These are phyloP conservation scores for Mucor irregularis DNA, from an alignment of 371 early-diverging fungal genomes.

Conservation along the genomic window DNA sequence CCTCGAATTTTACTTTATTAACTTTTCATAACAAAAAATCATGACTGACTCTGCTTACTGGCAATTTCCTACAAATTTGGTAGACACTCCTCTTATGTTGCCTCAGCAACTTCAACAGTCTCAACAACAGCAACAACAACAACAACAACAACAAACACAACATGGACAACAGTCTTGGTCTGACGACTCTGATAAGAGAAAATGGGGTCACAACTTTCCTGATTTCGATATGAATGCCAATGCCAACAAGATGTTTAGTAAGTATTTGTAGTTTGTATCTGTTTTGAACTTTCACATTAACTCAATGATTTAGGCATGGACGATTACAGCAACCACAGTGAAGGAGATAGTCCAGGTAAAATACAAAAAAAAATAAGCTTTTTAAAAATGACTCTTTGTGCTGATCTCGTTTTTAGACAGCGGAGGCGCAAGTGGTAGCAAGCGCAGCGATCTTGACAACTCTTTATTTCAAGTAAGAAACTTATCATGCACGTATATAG, in stretches of 20 bases:
- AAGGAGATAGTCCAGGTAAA: slow-evolving; percentile 26
- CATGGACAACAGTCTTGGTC: slow-evolving; percentile 6
- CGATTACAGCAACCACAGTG: slow-evolving; percentile 16
- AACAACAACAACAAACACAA: background rate
- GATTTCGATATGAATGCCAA: slow-evolving; percentile 7
- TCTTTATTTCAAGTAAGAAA: slow-evolving; percentile 2
- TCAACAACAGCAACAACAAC: background rate
- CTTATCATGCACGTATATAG: background rate
- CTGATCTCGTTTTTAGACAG: slow-evolving; percentile 1
- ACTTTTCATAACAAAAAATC: background rate
- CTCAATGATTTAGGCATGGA: slow-evolving; percentile 8
- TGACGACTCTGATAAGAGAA: slow-evolving; percentile 3
- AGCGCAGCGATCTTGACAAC: slow-evolving; percentile 6
- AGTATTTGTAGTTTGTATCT: background rate
- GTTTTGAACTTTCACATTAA: background rate
- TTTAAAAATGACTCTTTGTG: background rate
- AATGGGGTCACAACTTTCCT: slow-evolving; percentile 11
- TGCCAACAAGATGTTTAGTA: slow-evolving; percentile 9
- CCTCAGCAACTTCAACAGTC: background rate
- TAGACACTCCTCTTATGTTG: background rate
- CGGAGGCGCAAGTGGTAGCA: slow-evolving; percentile 2
- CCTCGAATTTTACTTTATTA: no score
- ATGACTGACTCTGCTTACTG: slow-evolving; percentile 8
- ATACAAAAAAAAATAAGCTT: background rate
- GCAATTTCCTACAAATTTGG: slow-evolving; percentile 11